Evolutionary conservation across 768 basidiomycete species (phyloP), one percentile per base, ranked within the genome.

Genomic region (Pluteus cervinus): DNA sequence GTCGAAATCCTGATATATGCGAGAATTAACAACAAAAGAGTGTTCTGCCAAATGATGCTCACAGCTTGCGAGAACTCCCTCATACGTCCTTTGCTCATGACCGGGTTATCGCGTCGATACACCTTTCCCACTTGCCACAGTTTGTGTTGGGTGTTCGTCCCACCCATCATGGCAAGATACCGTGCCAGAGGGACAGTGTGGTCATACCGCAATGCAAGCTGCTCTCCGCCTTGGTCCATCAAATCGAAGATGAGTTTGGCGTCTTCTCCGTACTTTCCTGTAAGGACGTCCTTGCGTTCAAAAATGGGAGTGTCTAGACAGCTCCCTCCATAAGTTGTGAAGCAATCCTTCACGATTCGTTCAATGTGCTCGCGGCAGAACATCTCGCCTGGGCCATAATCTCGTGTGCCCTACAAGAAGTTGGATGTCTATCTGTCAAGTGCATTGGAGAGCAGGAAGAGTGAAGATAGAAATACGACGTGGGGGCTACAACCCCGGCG

Each of bases 61-160:
- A 92, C 90, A 45, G 94, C 96, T 61, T 99, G 96, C 52, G 86
- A 89, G 54, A 99, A 99, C 65, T 99, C 96, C 42, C 96, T 77
- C 93, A 99, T 96, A 18, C 96, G 73, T 0, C 96, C 96, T 66
- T 99, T 99, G 20, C 82, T 85, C 84, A 98, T 92, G 40, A 93
- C 93, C 0, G 96, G 96, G 46, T 82, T 90, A 61, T 99, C 96
- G 54, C 96, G 68, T 44, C 96, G 71, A 61, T 98, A 99, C 14
- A 99, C 96, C 63, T 98, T 99, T n/a, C 92, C 93, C 35, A 99
- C 81, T 59, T 98, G 96, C 82, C 91, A 99, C 10, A 97, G 58
- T 63, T 98, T 98, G 44, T 80, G 66, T 48, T 81, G 79, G 5
- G 73, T 65, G 48, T 59, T 74, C 45, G 71, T 81, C n/a, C 78